Conservation (phyloP, 768 basidiomycete species). For the Filobasidium floriforme region DNA sequence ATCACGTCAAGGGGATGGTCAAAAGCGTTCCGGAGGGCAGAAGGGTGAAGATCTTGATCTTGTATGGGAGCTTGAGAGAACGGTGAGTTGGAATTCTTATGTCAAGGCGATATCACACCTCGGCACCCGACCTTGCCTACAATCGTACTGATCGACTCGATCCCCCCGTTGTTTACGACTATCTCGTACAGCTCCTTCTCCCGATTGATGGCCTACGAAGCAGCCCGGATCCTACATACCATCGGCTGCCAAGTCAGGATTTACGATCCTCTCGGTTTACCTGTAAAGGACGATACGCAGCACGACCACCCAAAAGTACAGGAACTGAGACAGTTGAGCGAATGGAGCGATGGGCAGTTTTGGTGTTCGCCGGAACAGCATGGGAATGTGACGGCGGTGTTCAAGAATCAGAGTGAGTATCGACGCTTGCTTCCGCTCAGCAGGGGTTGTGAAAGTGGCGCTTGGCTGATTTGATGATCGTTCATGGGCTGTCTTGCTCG, state of each 20-base stretch:
- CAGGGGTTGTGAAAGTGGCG: background rate
- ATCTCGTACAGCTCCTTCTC: constrained; percentile 40
- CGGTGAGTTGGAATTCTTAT: constrained; percentile 26
- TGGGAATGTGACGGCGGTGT: constrained; percentile 43
- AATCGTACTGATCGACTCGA: too few species aligned
- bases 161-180: too few species aligned
- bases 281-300: constrained; percentile 33
- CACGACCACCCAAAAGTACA: constrained; percentile 35
- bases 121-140: too few species aligned
- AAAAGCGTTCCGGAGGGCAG: background rate
- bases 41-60: constrained; percentile 34
- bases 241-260: constrained; percentile 42
- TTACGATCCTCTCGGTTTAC: constrained; percentile 36
- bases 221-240: constrained; percentile 34
- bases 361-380: constrained; percentile 42
- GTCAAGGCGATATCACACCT: too few species aligned
- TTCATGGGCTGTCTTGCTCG: background rate
- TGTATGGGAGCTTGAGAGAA: constrained; percentile 42
- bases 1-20: constrained; percentile 27
- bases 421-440: background rate
- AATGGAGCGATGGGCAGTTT: constrained; percentile 33
- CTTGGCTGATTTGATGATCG: background rate
- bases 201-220: constrained; percentile 42
- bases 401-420: constrained; percentile 44
- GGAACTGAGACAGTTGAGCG: constrained; percentile 33